These are phyloP conservation scores for Diplocarpon rosae DNA, from an alignment of 2,329 filamentous ascomycete genomes.

Conservation along the genomic window DNA sequence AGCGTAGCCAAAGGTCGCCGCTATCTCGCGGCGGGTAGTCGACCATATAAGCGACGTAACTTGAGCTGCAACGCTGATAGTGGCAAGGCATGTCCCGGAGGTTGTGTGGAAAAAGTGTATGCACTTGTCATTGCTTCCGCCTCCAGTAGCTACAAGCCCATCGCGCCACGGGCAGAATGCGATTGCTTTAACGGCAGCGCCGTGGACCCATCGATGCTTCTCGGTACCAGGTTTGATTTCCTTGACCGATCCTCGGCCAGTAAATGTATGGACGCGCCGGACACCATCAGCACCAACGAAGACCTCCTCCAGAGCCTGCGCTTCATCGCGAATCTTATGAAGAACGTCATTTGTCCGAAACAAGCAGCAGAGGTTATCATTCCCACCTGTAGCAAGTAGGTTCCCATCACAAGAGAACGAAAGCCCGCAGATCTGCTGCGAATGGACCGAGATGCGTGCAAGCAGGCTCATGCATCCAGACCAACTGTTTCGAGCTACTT, in stretches of 20 bases:
- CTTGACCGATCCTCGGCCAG: slow-evolving; percentile 30
- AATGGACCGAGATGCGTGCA: slow-evolving; percentile 66
- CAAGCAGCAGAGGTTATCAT: slow-evolving; percentile 81
- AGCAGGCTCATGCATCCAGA: slow-evolving; percentile 67
- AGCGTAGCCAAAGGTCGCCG: slow-evolving; percentile 86
- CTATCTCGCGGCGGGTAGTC: slow-evolving; percentile 73
- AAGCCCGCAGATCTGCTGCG: slow-evolving; percentile 87
- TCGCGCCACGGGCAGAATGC: slow-evolving; percentile 94
- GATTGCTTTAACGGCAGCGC: slow-evolving; percentile 89
- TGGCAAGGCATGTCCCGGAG: slow-evolving; percentile 75
- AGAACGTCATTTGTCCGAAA: slow-evolving; percentile 43
- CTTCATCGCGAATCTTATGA: slow-evolving; percentile 8
- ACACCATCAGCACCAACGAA: slow-evolving; percentile 21
- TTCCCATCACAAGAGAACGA: slow-evolving; percentile 70
- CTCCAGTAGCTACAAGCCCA: slow-evolving; percentile 77
- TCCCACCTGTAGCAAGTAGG: slow-evolving; percentile 77
- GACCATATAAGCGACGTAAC: slow-evolving; percentile 92
- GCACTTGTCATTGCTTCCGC: slow-evolving; percentile 86
- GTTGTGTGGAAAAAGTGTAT: slow-evolving; percentile 91
- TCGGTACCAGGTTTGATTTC: slow-evolving; percentile 44
- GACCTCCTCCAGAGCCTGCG: slow-evolving; percentile 12
- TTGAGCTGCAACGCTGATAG: slow-evolving; percentile 85
- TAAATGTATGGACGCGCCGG: slow-evolving; percentile 23
- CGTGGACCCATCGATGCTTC: slow-evolving; percentile 65
- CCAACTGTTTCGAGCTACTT: slow-evolving; percentile 57